Percentiles rank a stretch among this genome's conserved stretches.
These are phyloP conservation scores for Cavenderia fasciculata DNA, from an alignment of 78 protist species.

Conservation along the genomic window DNA sequence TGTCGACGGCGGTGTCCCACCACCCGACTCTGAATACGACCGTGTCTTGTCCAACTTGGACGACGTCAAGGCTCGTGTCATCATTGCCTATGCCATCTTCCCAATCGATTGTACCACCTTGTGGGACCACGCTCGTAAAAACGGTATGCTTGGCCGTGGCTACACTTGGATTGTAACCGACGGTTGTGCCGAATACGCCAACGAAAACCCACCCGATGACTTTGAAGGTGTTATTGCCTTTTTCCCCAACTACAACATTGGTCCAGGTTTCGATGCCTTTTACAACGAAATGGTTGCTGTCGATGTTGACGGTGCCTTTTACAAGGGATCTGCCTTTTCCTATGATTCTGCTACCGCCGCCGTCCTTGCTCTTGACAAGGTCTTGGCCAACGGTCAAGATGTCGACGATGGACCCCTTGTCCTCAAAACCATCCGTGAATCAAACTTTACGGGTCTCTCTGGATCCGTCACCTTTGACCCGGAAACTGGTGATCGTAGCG, in stretches of 20 bases:
- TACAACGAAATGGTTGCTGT: background rate
- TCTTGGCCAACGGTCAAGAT: background rate
- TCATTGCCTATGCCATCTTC: constrained; percentile 44
- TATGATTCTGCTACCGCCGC: constrained; percentile 24
- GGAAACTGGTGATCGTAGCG: constrained; percentile 39
- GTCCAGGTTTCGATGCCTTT: background rate
- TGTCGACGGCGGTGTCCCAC: background rate
- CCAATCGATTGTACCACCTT: constrained; percentile 20
- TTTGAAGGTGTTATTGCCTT: constrained; percentile 18
- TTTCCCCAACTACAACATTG: constrained; percentile 35
- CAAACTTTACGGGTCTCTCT: constrained; percentile 2
- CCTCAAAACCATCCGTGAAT: background rate
- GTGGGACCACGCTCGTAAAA: constrained; percentile 10
- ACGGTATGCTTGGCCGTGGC: constrained; percentile 23
- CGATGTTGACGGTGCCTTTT: background rate
- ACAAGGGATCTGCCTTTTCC: constrained; percentile 46
- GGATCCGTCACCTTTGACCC: constrained; percentile 18
- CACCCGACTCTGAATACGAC: background rate
- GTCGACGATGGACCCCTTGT: background rate
- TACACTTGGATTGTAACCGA: constrained; percentile 69
- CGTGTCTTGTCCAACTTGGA: constrained; percentile 19
- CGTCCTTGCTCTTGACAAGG: background rate
- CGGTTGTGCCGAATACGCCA: constrained; percentile 57
- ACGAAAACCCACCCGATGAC: background rate
- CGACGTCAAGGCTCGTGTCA: constrained; percentile 16